Base-by-base conservation (phyloP, 306 rosid species). In the Cucurbita ficifolia region DNA sequence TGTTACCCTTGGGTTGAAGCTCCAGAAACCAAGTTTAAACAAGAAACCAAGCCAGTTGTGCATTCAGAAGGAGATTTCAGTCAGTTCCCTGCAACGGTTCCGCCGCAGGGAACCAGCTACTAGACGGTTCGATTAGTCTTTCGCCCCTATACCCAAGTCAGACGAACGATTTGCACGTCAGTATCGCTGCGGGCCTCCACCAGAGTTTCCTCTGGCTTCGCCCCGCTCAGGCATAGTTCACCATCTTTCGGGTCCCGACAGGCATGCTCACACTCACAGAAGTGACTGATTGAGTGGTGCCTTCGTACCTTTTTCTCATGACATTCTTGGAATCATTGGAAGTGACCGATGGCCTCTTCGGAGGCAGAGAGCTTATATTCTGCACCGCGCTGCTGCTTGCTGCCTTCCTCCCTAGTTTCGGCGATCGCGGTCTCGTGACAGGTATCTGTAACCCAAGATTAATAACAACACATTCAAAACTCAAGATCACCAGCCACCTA, bases 1-100 rank as follows among this genome's bases (percentile, higher is more conserved):
- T 76, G 76, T 62, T 85, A 76, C 67, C 64, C 85, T 58, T 84
- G 92, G 96, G 78, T 74, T 50, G 80, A 89, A 80, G 71, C 82
- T 81, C 80, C 88, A 8, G 71, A 76, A 62, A 51, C 54, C 40
- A 84, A 74, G 55, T 68, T 81, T 80, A 79, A 84, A 21, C 76
- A 79, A 74, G 89, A 86, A 76, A 85, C 70, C 21, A 86, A 80
- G 81, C 52, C 90, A 24, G 74, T 72, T 72, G 78, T 81, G 61
- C 88, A 78, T 17, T 76, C 73, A 12, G 81, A 82, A 13, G 84
- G 79, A 72, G 82, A 75, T 82, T 88, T 87, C 85, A 86, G 24
- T 71, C 82, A 84, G 65, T 80, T 84, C 50, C 89, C 88, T 22
- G 78, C 80, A 21, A 81, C 79, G 10, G 89, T 81, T 75, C 76